phyloP scores from a whole-genome alignment of 169 alveolate species.

The Plasmodium cynomolgi region DNA sequence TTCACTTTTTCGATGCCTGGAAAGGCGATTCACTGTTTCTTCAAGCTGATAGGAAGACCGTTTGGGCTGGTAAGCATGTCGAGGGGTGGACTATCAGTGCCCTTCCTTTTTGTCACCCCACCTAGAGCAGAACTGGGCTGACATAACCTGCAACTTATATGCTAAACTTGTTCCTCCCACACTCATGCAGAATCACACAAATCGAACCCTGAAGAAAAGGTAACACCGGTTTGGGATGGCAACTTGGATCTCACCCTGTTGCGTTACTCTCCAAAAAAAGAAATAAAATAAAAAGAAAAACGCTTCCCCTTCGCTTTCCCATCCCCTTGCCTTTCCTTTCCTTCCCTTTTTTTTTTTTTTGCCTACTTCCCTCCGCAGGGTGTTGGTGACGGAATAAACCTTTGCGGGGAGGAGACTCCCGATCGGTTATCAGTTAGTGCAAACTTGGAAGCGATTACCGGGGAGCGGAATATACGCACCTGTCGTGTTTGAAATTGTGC shows the following conservation, averaged over 20 bases:
- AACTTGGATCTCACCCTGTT: neutral
- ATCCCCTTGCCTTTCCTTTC: neutral
- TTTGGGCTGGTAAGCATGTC: slow-evolving; percentile 78
- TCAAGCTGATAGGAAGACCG: slow-evolving; percentile 78
- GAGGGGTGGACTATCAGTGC: neutral
- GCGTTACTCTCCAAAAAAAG: neutral
- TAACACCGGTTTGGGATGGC: neutral
- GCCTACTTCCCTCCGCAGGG: slow-evolving; percentile 4
- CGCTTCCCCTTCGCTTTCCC: no score
- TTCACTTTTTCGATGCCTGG: slow-evolving; percentile 88
- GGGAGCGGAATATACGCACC: neutral
- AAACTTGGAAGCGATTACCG: neutral
- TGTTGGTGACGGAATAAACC: slow-evolving; percentile 18
- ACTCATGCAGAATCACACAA: neutral
- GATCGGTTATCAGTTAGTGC: slow-evolving; percentile 46
- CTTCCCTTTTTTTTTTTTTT: neutral
- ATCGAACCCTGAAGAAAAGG: neutral
- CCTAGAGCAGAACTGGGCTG: neutral
- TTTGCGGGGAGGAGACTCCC: slow-evolving; percentile 36
- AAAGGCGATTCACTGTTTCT: slow-evolving; percentile 82
- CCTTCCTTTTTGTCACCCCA: neutral
- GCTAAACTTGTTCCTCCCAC: neutral
- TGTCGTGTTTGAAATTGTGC: neutral
- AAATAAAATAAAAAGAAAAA: neutral
- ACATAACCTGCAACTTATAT: neutral